Percentiles rank a stretch among this genome's conserved stretches.
Conservation (phyloP, 1,284 basidiomycete species). For the Spongiforma sp. region DNA sequence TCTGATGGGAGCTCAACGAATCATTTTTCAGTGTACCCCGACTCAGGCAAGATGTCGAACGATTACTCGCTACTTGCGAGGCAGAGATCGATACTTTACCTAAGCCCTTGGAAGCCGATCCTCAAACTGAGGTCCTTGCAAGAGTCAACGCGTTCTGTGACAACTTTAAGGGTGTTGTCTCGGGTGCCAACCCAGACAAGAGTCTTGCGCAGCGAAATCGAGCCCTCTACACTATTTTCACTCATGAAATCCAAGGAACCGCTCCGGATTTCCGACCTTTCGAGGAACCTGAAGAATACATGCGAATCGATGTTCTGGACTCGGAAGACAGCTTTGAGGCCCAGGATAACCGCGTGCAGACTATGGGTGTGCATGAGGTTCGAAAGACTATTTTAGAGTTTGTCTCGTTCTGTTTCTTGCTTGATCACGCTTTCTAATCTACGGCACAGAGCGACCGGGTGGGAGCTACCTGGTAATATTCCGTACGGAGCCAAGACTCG, state of each 20-base stretch:
- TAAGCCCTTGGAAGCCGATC: slow-evolving; percentile 42
- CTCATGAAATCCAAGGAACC: slow-evolving; percentile 42
- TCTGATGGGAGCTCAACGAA: slow-evolving; percentile 10
- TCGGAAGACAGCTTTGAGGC: background rate
- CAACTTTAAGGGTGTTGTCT: slow-evolving; percentile 42
- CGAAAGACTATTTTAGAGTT: slow-evolving; percentile 39
- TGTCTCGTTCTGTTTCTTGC: background rate
- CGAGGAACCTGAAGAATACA: slow-evolving; percentile 4
- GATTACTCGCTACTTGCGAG: slow-evolving; percentile 42
- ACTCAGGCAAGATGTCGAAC: slow-evolving; percentile 42
- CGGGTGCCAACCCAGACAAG: slow-evolving; percentile 41
- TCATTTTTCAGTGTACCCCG: slow-evolving; percentile 47
- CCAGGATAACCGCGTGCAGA: slow-evolving; percentile 7
- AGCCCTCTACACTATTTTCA: slow-evolving; percentile 40
- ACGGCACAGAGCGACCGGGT: slow-evolving; percentile 46
- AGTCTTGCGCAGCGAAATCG: slow-evolving; percentile 44
- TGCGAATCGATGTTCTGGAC: slow-evolving; percentile 18
- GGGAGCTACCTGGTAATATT: slow-evolving; percentile 57
- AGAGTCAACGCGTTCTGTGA: slow-evolving; percentile 52
- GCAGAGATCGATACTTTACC: slow-evolving; percentile 50
- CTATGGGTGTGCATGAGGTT: slow-evolving; percentile 38
- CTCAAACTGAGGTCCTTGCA: slow-evolving; percentile 50
- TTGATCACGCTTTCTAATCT: too few species aligned
- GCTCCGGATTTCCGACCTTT: slow-evolving; percentile 48
- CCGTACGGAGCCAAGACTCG: slow-evolving; percentile 54